These are phyloP conservation scores for Penicillium capsulatum DNA, from an alignment of 2,329 filamentous ascomycete species.

Conservation along the genomic window DNA sequence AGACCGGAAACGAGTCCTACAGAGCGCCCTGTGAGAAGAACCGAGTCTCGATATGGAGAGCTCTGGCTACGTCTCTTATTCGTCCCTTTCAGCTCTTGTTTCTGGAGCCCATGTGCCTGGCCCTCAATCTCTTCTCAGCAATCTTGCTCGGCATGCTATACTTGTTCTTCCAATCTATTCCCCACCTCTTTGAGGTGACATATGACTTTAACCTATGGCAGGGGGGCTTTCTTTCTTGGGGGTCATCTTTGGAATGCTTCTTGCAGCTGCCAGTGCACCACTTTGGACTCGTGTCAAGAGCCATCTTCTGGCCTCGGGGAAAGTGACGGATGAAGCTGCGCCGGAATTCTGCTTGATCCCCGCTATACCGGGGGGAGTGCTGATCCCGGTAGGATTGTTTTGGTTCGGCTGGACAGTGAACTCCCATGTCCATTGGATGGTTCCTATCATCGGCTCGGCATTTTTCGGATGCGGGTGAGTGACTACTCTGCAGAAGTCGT, in stretches of 20 bases:
- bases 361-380: too few species aligned
- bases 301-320: too few species aligned
- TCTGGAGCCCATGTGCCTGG: conserved; percentile 77
- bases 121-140: conserved; percentile 74
- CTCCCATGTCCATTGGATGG: conserved; percentile 65
- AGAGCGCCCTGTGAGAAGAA: too few species aligned
- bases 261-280: conserved; percentile 39
- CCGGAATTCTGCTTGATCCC: too few species aligned
- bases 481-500: too few species aligned
- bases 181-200: conserved; percentile 67
- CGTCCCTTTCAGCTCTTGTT: conserved; percentile 71
- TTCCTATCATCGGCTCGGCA: conserved; percentile 66
- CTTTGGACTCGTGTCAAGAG: conserved; percentile 38
- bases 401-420: conserved; percentile 83
- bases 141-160: conserved; percentile 80
- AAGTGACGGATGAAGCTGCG: too few species aligned
- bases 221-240: conserved; percentile 68
- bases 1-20: not conserved
- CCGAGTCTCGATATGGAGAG: too few species aligned
- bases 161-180: conserved; percentile 83
- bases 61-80: conserved; percentile 52
- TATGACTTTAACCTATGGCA: conserved; percentile 77
- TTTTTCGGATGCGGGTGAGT: conserved; percentile 66
- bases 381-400: too few species aligned
- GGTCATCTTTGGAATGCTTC: conserved; percentile 41